Percentiles rank a stretch among this genome's conserved stretches.
Evolutionary conservation across 1,284 basidiomycete species (phyloP).

Genomic region (Moesziomyces globuligerus): DNA sequence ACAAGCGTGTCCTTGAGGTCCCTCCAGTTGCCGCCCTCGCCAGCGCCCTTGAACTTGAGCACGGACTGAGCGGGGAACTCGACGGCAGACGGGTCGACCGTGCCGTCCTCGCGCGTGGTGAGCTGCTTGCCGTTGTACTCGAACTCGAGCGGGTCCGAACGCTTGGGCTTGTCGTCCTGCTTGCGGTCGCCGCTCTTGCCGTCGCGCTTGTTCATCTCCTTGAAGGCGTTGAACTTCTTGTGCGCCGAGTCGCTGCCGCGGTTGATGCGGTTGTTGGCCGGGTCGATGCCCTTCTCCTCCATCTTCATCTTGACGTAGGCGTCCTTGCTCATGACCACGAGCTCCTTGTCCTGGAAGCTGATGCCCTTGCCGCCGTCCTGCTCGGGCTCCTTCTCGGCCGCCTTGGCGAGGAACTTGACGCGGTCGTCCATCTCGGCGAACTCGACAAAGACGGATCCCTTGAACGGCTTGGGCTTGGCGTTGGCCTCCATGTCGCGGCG

Average conservation of each 20-base stretch:
- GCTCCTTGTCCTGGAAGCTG: conserved; percentile 69
- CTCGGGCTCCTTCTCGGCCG: conserved; percentile 69
- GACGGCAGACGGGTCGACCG: conserved; percentile 77
- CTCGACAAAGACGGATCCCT: conserved; percentile 94
- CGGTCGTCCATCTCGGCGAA: conserved; percentile 80
- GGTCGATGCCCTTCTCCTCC: conserved; percentile 84
- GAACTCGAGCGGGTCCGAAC: conserved; percentile 67
- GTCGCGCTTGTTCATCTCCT: conserved; percentile 73
- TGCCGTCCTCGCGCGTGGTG: conserved; percentile 76
- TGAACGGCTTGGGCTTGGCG: conserved; percentile 78
- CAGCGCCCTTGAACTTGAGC: conserved; percentile 73
- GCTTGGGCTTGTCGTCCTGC: conserved; percentile 56
- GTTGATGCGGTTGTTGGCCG: conserved; percentile 73
- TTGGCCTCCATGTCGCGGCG: conserved; percentile 72
- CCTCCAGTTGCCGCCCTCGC: conserved; percentile 69
- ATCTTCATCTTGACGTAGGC: conserved; percentile 97
- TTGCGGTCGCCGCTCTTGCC: conserved; percentile 68
- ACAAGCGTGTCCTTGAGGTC: conserved; percentile 69
- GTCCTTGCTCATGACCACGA: conserved; percentile 80
- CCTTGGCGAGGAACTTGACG: conserved; percentile 79
- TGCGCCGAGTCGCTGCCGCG: conserved; percentile 71
- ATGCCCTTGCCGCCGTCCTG: conserved; percentile 58
- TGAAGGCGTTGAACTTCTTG: conserved; percentile 84
- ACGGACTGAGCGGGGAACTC: conserved; percentile 76
- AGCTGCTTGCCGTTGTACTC: conserved; percentile 69